These are phyloP conservation scores for Boletus fagicola DNA, from an alignment of 768 basidiomycete genomes.

Conservation along the genomic window DNA sequence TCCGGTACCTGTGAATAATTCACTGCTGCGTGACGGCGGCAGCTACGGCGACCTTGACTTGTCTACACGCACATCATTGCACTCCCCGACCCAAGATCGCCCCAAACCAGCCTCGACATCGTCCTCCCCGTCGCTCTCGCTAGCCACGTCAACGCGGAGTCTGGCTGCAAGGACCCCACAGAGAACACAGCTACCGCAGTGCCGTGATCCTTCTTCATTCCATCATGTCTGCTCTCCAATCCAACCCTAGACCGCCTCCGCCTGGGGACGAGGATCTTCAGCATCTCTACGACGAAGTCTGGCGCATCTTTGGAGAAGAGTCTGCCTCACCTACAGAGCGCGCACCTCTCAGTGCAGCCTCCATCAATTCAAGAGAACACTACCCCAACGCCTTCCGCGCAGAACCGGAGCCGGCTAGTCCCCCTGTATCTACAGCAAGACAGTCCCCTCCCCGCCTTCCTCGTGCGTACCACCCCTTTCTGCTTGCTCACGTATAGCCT, in stretches of 20 bases:
- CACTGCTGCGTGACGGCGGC: not conserved
- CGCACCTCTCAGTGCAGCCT: conserved; percentile 15
- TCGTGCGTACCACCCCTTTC: conserved; percentile 17
- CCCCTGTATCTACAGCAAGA: conserved; percentile 12
- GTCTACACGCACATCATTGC: not conserved
- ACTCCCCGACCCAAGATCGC: not conserved
- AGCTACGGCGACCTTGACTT: conserved; percentile 1
- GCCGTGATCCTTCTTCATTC: conserved; percentile 10
- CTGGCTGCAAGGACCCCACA: not conserved
- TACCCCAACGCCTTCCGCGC: conserved; percentile 19
- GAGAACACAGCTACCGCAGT: not conserved
- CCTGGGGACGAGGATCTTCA: conserved; percentile 72
- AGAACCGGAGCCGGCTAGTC: conserved; percentile 18
- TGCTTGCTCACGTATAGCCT: not conserved
- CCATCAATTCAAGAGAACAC: conserved; percentile 23
- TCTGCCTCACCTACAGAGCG: conserved; percentile 32
- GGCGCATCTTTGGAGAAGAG: conserved; percentile 62
- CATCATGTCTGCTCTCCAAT: conserved; percentile 38
- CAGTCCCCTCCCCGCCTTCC: conserved; percentile 21
- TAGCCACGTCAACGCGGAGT: not conserved
- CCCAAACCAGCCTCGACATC: not conserved
- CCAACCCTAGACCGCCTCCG: conserved; percentile 36
- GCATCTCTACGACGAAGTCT: conserved; percentile 72
- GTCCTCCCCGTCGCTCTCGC: not conserved
- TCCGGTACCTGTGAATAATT: conserved; percentile 8